A percentile compares a stretch with the other conserved stretches of the same genome.
Evolutionary conservation across 2,329 filamentous ascomycete species (phyloP).

Genomic region (Xylariaceae sp.): DNA sequence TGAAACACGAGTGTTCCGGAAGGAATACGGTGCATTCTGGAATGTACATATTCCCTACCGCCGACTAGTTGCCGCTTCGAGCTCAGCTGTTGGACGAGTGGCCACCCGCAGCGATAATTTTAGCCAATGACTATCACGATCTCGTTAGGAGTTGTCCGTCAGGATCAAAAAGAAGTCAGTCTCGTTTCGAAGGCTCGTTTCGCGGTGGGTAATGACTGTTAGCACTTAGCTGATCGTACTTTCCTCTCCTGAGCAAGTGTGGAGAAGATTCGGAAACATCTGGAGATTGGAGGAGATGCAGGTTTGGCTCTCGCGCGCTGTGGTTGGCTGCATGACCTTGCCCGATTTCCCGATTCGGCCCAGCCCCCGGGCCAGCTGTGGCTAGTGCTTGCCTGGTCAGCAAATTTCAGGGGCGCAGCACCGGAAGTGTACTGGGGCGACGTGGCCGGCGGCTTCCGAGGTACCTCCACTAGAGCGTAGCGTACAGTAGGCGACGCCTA

Average conservation of each 20-base stretch:
- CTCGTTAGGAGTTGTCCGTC: neutral
- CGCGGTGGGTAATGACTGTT: neutral
- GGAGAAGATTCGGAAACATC: neutral
- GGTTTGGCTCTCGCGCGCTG: neutral
- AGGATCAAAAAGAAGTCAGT: neutral
- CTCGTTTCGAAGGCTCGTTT: neutral
- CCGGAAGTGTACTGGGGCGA: constrained; percentile 1
- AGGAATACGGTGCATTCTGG: too few relatives aligned
- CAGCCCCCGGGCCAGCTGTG: constrained; percentile 4
- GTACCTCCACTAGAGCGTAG: too few relatives aligned
- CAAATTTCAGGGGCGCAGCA: constrained; percentile 13
- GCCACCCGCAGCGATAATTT: neutral
- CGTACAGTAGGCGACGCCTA: too few relatives aligned
- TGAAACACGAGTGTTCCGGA: neutral
- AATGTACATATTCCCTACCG: too few relatives aligned
- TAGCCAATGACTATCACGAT: neutral
- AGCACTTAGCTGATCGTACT: neutral
- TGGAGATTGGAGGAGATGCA: constrained; percentile 1
- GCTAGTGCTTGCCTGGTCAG: constrained; percentile 11
- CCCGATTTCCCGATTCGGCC: constrained; percentile 18
- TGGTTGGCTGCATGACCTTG: constrained; percentile 18
- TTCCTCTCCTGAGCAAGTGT: neutral
- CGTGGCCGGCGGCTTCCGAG: constrained; percentile 14
- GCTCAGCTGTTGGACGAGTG: neutral
- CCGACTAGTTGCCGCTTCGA: neutral